Percentiles rank a stretch among this genome's conserved stretches.
phyloP scores from a whole-genome alignment of 2,329 filamentous ascomycete species.

The Talaromyces sp. region DNA sequence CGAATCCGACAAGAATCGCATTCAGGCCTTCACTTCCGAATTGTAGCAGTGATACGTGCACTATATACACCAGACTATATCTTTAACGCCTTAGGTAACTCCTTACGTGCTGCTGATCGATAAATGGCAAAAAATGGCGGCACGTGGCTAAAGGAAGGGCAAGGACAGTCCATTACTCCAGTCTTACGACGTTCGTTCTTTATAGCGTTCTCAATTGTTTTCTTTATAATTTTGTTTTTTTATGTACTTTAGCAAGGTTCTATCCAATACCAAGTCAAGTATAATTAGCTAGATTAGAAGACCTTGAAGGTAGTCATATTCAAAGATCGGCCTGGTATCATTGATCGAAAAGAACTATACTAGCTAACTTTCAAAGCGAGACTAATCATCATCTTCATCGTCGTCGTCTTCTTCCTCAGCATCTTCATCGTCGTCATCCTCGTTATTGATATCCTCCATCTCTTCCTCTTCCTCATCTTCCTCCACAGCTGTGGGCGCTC shows the following conservation, averaged over 20 bases:
- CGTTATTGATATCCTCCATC: not conserved
- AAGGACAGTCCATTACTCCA: not conserved
- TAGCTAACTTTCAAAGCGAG: not conserved
- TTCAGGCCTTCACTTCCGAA: not conserved
- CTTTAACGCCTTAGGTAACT: not conserved
- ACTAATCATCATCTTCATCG: not conserved
- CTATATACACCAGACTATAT: not conserved
- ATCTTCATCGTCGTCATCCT: constrained; percentile 1
- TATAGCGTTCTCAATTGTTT: not conserved
- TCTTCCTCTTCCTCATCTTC: constrained; percentile 3
- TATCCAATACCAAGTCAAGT: not conserved
- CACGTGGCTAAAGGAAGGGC: not conserved
- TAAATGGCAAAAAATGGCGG: not conserved
- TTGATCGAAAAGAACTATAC: not conserved
- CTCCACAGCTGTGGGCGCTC: not conserved
- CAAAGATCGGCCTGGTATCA: not conserved
- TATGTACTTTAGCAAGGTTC: not conserved
- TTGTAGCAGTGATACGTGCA: not conserved
- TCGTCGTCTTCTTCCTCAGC: not conserved
- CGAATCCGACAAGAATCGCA: not conserved
- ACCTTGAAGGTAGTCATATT: not conserved
- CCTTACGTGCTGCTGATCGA: constrained; percentile 1
- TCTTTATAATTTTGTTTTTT: constrained; percentile 3
- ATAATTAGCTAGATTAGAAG: not conserved
- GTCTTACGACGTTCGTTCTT: constrained; percentile 1